Evolutionary conservation across 2,329 filamentous ascomycete species (phyloP).

Genomic region (Arthrobotrys pseudoclavata): DNA sequence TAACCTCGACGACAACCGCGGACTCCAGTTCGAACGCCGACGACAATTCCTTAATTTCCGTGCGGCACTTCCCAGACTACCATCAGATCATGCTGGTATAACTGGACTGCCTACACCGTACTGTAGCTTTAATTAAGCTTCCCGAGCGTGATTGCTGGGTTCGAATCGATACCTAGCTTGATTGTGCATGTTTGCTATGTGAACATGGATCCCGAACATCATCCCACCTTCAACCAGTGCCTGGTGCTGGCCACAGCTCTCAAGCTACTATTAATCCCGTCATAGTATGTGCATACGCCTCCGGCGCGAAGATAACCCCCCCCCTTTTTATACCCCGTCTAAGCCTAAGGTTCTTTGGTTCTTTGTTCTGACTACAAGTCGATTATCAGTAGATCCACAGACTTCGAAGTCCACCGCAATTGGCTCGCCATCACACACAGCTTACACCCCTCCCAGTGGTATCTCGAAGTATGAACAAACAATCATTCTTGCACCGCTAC

Average conservation of each 20-base stretch:
- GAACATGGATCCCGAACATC: constrained; percentile 69
- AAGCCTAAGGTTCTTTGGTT: neutral
- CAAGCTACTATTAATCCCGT: constrained; percentile 91
- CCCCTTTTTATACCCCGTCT: neutral
- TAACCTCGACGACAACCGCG: constrained; percentile 9
- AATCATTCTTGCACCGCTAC: neutral
- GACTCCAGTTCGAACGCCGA: neutral
- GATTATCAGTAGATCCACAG: constrained; percentile 86
- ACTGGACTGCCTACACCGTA: constrained; percentile 16
- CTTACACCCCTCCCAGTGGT: constrained; percentile 89
- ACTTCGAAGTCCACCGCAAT: constrained; percentile 98
- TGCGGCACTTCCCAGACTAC: constrained; percentile 8
- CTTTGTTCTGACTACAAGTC: constrained; percentile 17
- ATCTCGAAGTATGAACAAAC: constrained; percentile 77
- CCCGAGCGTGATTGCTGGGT: neutral
- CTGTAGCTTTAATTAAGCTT: neutral
- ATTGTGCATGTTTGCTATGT: constrained; percentile 24
- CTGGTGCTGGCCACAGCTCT: constrained; percentile 87
- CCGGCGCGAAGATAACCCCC: constrained; percentile 51
- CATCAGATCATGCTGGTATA: constrained; percentile 25
- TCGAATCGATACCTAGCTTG: neutral
- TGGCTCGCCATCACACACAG: constrained; percentile 97
- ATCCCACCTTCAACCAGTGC: constrained; percentile 87
- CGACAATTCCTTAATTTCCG: constrained; percentile 39
- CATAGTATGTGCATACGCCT: constrained; percentile 75